phyloP scores from a whole-genome alignment of 257 asterid genomes.

The Nicotiana otophora region DNA sequence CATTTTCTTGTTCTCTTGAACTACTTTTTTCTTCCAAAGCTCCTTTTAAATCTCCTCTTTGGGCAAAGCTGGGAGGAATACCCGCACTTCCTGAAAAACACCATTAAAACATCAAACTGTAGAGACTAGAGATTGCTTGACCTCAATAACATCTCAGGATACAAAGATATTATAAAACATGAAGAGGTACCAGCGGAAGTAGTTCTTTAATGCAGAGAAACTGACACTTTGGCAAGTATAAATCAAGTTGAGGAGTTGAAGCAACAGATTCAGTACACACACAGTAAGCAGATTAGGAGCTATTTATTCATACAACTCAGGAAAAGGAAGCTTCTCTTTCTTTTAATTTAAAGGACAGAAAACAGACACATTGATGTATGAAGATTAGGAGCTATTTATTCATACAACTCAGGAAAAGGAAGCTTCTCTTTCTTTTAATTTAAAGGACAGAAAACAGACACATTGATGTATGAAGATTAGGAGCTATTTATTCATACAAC shows the following conservation, averaged over 20 bases:
- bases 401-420: neutral
- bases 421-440: neutral
- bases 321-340: no score
- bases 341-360: no score
- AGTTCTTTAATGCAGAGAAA: neutral
- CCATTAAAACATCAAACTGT: neutral
- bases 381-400: neutral
- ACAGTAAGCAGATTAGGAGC: neutral
- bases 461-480: neutral
- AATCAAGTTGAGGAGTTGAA: conserved; percentile 4
- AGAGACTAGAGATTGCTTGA: neutral
- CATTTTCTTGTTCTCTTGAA: conserved; percentile 28
- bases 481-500: neutral
- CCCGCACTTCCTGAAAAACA: conserved; percentile 20
- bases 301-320: no score
- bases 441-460: neutral
- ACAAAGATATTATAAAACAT: neutral
- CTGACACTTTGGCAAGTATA: neutral
- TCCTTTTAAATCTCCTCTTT: conserved; percentile 27
- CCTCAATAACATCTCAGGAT: neutral
- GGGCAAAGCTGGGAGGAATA: conserved; percentile 16
- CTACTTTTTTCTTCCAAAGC: conserved; percentile 25
- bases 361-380: no score
- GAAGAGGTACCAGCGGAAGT: neutral
- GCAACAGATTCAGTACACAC: neutral